Percentiles rank a stretch among this genome's conserved stretches.
phyloP scores from a whole-genome alignment of 441 rosid genomes.

The Eruca vesicaria region DNA sequence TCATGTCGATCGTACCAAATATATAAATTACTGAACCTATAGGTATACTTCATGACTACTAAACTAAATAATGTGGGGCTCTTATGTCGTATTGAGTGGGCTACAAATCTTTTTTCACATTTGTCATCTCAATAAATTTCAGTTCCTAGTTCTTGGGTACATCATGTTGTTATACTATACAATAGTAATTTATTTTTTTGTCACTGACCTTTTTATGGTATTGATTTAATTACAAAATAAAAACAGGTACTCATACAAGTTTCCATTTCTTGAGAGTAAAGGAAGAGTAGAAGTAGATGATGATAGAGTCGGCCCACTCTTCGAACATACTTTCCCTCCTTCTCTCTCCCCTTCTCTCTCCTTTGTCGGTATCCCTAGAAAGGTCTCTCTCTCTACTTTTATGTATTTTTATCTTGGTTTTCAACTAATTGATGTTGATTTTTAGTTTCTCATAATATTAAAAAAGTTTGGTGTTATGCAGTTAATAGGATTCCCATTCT shows the following conservation, averaged over 20 bases:
- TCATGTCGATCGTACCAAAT: neutral
- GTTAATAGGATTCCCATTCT: constrained; percentile 93
- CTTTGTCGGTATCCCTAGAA: constrained; percentile 82
- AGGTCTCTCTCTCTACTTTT: constrained; percentile 41
- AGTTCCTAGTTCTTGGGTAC: constrained; percentile 16
- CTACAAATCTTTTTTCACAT: constrained; percentile 16
- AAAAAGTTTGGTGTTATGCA: constrained; percentile 25
- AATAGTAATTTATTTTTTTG: neutral
- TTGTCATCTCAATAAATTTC: constrained; percentile 12
- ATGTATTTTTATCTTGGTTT: neutral
- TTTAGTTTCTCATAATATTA: neutral
- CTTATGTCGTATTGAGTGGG: neutral
- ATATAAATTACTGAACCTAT: neutral
- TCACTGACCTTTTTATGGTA: neutral
- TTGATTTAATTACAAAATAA: neutral
- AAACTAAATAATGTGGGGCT: neutral
- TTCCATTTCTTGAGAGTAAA: constrained; percentile 85
- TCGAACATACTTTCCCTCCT: constrained; percentile 94
- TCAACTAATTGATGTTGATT: neutral
- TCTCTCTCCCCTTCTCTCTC: constrained; percentile 85
- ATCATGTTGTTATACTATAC: neutral
- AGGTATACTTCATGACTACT: neutral
- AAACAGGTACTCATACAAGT: neutral
- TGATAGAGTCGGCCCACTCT: constrained; percentile 90
- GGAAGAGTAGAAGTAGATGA: constrained; percentile 79